phyloP scores from a whole-genome alignment of 1,139 yeast genomes.

The Sugiyamaella sp. region DNA sequence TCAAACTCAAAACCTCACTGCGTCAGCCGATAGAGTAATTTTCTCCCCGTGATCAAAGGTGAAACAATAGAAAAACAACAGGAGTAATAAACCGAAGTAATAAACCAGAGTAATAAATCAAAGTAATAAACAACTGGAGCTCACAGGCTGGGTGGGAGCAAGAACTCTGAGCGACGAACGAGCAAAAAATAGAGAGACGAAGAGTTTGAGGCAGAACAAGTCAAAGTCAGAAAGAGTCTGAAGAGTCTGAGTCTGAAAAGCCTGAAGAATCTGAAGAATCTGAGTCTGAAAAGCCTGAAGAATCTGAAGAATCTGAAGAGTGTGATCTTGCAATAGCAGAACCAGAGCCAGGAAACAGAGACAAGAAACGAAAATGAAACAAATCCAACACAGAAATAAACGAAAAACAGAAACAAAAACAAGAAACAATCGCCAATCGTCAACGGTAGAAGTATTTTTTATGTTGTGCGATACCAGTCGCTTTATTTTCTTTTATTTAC shows the following conservation, averaged over 20 bases:
- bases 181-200: no score
- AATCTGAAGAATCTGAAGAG: no score
- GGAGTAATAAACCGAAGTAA: not conserved
- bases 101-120: no score
- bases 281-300: no score
- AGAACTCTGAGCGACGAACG: no score
- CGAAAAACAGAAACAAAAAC: not conserved
- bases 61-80: slow-evolving; percentile 1
- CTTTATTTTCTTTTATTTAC: slow-evolving; percentile 1
- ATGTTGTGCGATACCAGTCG: not conserved
- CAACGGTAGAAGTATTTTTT: not conserved
- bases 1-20: not conserved
- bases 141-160: no score
- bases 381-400: not conserved
- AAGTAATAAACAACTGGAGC: no score
- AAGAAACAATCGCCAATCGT: not conserved
- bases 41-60: not conserved
- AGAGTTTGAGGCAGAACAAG: no score
- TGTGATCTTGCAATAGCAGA: no score
- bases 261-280: no score
- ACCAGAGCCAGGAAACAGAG: not conserved
- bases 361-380: not conserved
- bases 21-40: not conserved
- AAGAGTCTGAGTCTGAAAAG: no score
- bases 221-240: no score